A percentile compares a stretch with the other conserved stretches of the same genome.
phyloP scores from a whole-genome alignment of 2,329 filamentous ascomycete genomes.

The Xylariaceae sp. region DNA sequence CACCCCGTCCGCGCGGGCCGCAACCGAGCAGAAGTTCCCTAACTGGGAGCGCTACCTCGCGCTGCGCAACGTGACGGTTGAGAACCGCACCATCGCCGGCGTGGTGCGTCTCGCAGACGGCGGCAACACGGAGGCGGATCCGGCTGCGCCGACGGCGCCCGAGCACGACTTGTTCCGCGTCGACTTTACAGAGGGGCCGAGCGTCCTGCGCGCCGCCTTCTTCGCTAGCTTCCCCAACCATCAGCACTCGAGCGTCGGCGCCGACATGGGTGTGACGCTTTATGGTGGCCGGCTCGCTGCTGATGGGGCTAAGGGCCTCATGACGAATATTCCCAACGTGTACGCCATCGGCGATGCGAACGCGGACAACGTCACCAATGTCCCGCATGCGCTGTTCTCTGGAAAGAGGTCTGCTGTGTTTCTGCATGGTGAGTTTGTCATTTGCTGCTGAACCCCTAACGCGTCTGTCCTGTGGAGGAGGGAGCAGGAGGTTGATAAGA shows the following conservation, averaged over 20 bases:
- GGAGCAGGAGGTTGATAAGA: background rate
- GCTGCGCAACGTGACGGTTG: slow-evolving; percentile 58
- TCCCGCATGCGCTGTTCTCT: slow-evolving; percentile 65
- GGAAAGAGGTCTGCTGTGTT: slow-evolving; percentile 65
- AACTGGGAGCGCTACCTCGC: slow-evolving; percentile 58
- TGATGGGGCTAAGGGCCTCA: slow-evolving; percentile 49
- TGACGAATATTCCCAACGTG: slow-evolving; percentile 60
- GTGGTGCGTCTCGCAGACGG: slow-evolving; percentile 56
- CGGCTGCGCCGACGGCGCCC: slow-evolving; percentile 50
- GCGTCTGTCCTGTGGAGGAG: too few relatives aligned
- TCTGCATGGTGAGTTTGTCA: slow-evolving; percentile 57
- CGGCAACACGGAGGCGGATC: slow-evolving; percentile 44
- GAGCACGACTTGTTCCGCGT: slow-evolving; percentile 64
- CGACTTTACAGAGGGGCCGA: slow-evolving; percentile 52
- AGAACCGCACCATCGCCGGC: slow-evolving; percentile 60
- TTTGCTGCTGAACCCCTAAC: background rate
- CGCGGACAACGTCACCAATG: slow-evolving; percentile 64
- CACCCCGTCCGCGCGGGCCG: slow-evolving; percentile 50
- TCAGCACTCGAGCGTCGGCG: slow-evolving; percentile 56
- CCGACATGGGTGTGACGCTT: slow-evolving; percentile 55
- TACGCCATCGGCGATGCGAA: slow-evolving; percentile 68
- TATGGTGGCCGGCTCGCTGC: slow-evolving; percentile 52
- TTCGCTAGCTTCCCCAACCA: slow-evolving; percentile 55
- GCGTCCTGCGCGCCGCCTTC: slow-evolving; percentile 57
- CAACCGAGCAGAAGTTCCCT: slow-evolving; percentile 49